A percentile compares a stretch with the other conserved stretches of the same genome.
Conservation (phyloP, 1,284 basidiomycete genomes). For the Schizopora paradoxa region DNA sequence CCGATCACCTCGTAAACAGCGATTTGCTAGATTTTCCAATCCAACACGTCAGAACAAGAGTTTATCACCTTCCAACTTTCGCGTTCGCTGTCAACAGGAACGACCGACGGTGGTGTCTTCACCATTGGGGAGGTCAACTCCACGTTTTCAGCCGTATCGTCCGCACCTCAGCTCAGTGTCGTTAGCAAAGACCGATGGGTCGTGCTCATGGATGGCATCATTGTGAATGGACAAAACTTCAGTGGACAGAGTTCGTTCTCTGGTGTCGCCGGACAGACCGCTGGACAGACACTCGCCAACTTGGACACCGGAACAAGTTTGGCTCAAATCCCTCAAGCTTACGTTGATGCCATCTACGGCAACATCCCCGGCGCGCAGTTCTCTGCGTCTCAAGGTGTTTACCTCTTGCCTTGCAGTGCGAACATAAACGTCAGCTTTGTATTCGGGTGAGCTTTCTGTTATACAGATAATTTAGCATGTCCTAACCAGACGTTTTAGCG, state of each 20-base stretch:
- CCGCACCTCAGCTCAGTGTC: constrained; percentile 6
- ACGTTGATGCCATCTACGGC: constrained; percentile 17
- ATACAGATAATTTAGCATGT: background rate
- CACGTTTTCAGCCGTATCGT: constrained; percentile 4
- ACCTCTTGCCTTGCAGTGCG: constrained; percentile 16
- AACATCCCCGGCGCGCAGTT: constrained; percentile 16
- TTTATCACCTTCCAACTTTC: constrained; percentile 17
- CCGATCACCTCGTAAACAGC: background rate
- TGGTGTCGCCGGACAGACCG: constrained; percentile 5
- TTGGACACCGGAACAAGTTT: constrained; percentile 19
- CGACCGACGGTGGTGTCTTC: constrained; percentile 16
- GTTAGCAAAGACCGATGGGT: constrained; percentile 17
- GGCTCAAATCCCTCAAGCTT: constrained; percentile 13
- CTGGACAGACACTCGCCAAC: constrained; percentile 16
- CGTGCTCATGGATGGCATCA: constrained; percentile 16
- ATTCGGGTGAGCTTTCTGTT: constrained; percentile 6
- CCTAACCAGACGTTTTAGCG: background rate
- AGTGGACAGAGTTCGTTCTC: constrained; percentile 12
- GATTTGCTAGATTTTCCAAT: constrained; percentile 7
- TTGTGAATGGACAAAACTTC: constrained; percentile 16
- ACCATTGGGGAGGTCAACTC: constrained; percentile 17
- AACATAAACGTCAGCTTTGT: constrained; percentile 16
- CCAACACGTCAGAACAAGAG: constrained; percentile 11
- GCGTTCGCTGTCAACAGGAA: constrained; percentile 12
- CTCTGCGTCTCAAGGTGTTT: constrained; percentile 12